Percentiles rank a stretch among this genome's conserved stretches.
phyloP scores from a whole-genome alignment of 192 early-diverging fungal genomes.

The Coemansia sp. region DNA sequence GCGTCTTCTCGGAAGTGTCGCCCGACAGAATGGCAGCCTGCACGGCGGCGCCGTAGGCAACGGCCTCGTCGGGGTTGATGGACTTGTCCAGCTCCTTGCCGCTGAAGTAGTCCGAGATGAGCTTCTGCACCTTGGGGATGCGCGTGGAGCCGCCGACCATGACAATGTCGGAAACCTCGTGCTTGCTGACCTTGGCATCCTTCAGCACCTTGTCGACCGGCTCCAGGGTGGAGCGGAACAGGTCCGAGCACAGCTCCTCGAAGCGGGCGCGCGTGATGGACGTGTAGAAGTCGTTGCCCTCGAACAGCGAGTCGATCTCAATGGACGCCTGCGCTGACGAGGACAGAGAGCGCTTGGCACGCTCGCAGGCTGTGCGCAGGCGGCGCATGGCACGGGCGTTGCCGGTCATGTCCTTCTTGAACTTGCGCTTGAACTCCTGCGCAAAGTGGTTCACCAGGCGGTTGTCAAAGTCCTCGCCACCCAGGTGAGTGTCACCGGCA shows the following conservation, averaged over 20 bases:
- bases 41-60: constrained; percentile 97
- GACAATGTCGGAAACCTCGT: constrained; percentile 88
- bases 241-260: constrained; percentile 96
- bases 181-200: constrained; percentile 96
- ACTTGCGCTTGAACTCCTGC: constrained; percentile 97
- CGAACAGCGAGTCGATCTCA: constrained; percentile 95
- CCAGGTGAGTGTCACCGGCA: constrained; percentile 97
- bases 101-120: constrained; percentile 98
- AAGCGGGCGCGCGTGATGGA: constrained; percentile 98
- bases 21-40: constrained; percentile 97
- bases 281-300: constrained; percentile 98
- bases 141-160: constrained; percentile 97
- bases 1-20: constrained; percentile 94
- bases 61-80: constrained; percentile 99
- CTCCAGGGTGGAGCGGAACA: constrained; percentile 92
- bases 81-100: constrained; percentile 99
- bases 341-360: constrained; percentile 95
- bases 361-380: constrained; percentile 96
- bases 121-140: constrained; percentile 99
- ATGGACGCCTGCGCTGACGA: constrained; percentile 91
- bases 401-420: constrained; percentile 81
- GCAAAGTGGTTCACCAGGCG: constrained; percentile 92
- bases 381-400: constrained; percentile 94
- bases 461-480: constrained; percentile 99
- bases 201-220: constrained; percentile 96